Base-by-base conservation (phyloP, 2,329 filamentous ascomycete species). In the Aspergillus tubingensis region DNA sequence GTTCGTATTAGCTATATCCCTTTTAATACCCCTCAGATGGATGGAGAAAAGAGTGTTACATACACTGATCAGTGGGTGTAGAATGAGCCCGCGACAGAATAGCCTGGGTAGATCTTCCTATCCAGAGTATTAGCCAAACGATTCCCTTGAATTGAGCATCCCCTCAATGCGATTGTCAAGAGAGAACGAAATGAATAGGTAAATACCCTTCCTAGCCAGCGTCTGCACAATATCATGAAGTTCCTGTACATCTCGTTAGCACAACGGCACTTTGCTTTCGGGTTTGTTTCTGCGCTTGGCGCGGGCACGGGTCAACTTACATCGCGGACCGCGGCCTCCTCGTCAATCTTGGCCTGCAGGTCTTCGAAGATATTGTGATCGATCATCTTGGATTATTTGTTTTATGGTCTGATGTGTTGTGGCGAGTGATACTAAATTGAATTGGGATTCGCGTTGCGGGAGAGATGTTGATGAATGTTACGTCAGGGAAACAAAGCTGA, bases 11-110 rank as follows among this genome's bases (percentile, higher is more conserved):
- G 67, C 30, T 67, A 59, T 19, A 10, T 13, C 13, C 3, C 23
- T 8, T 8, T 43, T 3, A 8, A 19, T 7, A 3, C 21, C 4
- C 10, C 4, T 30, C 10, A 11, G 10, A 11, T 27, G 11, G 8
- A 30, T 10, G 27, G 36, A 8, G 19, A 11, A 21, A 38, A 11
- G n/a, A 49, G 2, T 5, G 23, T 43, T 2, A 5, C 85, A 72
- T 74, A 89, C 88, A 75, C 50, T 87, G 80, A 59, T 81, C 75
- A 23, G 88, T 85, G 11, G 91, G 88, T 4, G 92, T 96, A 2
- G 93, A 95, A 78, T 99, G 95, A 53, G 95, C 91, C 72, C 91
- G 85, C 39, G 94, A 95, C 54, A 98, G 85, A 57, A 93, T 85
- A 48, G 93, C 92, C 71, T 94, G 91, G 21, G 90, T 89, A 63